Evolutionary conservation across 495 filamentous ascomycete genomes (phyloP).

Genomic region (Clavariopsis aquatica): DNA sequence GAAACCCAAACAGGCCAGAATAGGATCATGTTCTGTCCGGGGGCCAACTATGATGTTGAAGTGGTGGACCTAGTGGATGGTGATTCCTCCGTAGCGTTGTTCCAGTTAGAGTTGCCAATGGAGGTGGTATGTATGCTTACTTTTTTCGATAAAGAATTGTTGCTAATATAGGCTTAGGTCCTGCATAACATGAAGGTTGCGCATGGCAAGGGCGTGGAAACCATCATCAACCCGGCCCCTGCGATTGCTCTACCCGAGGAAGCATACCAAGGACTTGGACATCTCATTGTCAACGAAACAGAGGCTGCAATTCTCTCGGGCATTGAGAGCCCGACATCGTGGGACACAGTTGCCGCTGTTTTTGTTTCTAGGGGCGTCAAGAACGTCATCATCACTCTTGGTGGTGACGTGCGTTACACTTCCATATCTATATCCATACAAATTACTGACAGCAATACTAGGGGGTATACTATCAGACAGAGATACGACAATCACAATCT

Average conservation of each 20-base stretch:
- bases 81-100: conserved; percentile 47
- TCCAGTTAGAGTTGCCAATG: conserved; percentile 87
- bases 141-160: neutral
- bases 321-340: conserved; percentile 39
- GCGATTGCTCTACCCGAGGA: conserved; percentile 61
- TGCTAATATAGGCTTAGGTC: conserved; percentile 28
- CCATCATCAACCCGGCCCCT: conserved; percentile 83
- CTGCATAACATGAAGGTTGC: conserved; percentile 63
- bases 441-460: conserved; percentile 3
- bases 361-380: conserved; percentile 69
- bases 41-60: conserved; percentile 63
- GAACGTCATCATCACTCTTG: conserved; percentile 81
- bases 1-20: conserved; percentile 83
- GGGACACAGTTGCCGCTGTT: conserved; percentile 42
- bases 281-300: conserved; percentile 87
- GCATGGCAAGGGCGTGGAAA: conserved; percentile 53
- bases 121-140: conserved; percentile 54
- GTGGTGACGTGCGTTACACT: conserved; percentile 65
- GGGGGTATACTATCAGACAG: conserved; percentile 41
- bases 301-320: conserved; percentile 75
- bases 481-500: conserved; percentile 14
- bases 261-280: conserved; percentile 68
- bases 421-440: neutral
- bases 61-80: conserved; percentile 52
- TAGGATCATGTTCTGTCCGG: conserved; percentile 76